Base-by-base conservation (phyloP, 148 eudicot species). In the Diospyros lotus region DNA sequence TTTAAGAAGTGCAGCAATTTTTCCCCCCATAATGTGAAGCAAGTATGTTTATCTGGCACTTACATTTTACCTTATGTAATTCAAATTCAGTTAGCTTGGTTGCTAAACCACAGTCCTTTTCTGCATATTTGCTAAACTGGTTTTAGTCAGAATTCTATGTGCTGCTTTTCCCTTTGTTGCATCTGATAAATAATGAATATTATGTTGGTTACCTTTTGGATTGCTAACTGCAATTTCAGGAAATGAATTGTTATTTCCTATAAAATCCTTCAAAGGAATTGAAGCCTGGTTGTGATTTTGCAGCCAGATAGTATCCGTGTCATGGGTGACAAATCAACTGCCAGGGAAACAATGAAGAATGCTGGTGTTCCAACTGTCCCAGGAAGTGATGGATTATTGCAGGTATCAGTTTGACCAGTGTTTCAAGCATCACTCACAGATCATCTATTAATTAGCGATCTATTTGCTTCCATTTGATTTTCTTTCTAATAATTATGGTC, bases 301-400 rank as follows among this genome's bases (percentile, higher is more conserved):
- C 96, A 94, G 98, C 96, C 97, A 48, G 98, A 95, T 76, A 95
- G 96, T 77, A 95, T 95, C 15, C 88, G 97, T 64, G 90, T 92
- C 67, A 95, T 95, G 98, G 98, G 97, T 69, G 98, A 95, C 82
- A 95, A 95, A 81, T 76, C 98, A 69, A 92, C 97, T 72, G 98
- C 98, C 67, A 88, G 97, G 79, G 98, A 95, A 0, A 95, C 98
- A 62, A 95, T 95, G 98, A 95, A 95, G 84, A 90, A 92, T 68
- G 98, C 98, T 84, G 96, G 96, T 71, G 98, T 95, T 80, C 98
- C 98, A 72, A 95, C 98, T 80, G 96, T 95, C 71, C 98, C 98
- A 41, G 98, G 98, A 79, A 92, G 96, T 80, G 97, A 92, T 68
- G 98, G 98, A 69, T 86, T 95, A 73, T 80, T 95, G 73, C 87